Evolutionary conservation across 768 basidiomycete species (phyloP), one percentile per base, ranked within the genome.

Genomic region (Boletellus sp.): DNA sequence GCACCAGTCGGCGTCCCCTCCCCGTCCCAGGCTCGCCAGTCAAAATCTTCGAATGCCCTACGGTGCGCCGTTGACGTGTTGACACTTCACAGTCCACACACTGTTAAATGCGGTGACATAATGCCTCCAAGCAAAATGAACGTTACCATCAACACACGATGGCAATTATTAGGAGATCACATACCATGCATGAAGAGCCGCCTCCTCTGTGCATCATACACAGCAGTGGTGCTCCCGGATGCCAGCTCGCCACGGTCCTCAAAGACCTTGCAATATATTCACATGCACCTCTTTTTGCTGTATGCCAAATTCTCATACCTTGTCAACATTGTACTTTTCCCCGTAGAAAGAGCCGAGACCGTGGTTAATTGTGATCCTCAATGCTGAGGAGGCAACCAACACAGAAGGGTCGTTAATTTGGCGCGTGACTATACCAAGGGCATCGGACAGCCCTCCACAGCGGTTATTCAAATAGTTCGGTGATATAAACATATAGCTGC

Each of bases 211-310:
- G 76, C 64, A 57, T 85, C 83, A 56, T 83, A 77, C 15, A 72
- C 81, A 3, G 68, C 83, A 2, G 76, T 70, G 2, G 87, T 90
- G 32, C 74, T 69, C 7, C 76, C 81, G 15, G 78, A 78, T 11
- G 78, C 77, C 22, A 84, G 43, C 3, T 61, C 67, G 9, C 87
- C 86, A 50, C 81, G 72, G 62, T 89, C 84, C 62, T 87, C 82
- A 50, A 89, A 87, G 10, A 79, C 72, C 83, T 87, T 53, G 13
- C 5, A 38, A 31, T 51, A 59, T 40, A 44, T 35, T 57, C 53
- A 51, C 35, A 8, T 12, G n/a, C 15, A 11, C 11, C 39, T n/a
- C n/a, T 10, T 8, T 15, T n/a, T n/a, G 22, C 28, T 2, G 12
- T 40, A 37, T 1, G 23, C 32, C 17, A 3, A 36, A 45, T 41